Base-by-base conservation (phyloP, 352 stramenopile genomes). In the Phytophthora constricta region DNA sequence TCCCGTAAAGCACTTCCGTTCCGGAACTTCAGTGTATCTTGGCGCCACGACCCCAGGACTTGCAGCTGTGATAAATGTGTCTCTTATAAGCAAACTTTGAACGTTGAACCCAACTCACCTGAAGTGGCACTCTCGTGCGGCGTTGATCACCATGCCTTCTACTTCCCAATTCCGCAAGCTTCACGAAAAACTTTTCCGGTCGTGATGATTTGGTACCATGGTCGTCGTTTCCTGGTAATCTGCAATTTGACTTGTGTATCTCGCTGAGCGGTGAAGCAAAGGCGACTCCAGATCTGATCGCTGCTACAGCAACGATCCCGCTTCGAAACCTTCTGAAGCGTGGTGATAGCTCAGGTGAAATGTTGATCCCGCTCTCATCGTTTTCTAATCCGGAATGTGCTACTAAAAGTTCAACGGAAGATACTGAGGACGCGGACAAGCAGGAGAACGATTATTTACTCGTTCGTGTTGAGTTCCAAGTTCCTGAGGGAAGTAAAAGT, bases 141-240 rank as follows among this genome's bases (percentile, higher is more conserved):
- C 17, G 67, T 95, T 16, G 87, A 96, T 69, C 85, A 93, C 37
- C 84, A 96, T 46, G 84, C 87, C n/a, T 90, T 82, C 56, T 93
- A 89, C 41, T 96, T 93, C 52, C 87, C 86, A 17, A 74, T 96
- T 16, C 86, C 86, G 5, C 87, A 94, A 70, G 82, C 86, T 82
- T 72, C 45, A 80, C 85, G 14, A 92, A 91, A 66, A 92, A 89
- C 60, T 92, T 90, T 52, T 86, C 85, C 16, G 84, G 86, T 3
- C 84, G 84, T 39, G 77, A 90, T 33, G 84, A 93, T 70, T 69
- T 96, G 19, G 87, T 87, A 17, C 79, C 86, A 10, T 96, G 87
- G 87, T 80, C 79, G 31, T 67, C 80, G 25, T 93, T 93, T 58
- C 87, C 87, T 27, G 87, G 87, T 10, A 41, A 89, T 26, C 42